Base-by-base conservation (phyloP, 768 basidiomycete species). In the Boletus bicolor region DNA sequence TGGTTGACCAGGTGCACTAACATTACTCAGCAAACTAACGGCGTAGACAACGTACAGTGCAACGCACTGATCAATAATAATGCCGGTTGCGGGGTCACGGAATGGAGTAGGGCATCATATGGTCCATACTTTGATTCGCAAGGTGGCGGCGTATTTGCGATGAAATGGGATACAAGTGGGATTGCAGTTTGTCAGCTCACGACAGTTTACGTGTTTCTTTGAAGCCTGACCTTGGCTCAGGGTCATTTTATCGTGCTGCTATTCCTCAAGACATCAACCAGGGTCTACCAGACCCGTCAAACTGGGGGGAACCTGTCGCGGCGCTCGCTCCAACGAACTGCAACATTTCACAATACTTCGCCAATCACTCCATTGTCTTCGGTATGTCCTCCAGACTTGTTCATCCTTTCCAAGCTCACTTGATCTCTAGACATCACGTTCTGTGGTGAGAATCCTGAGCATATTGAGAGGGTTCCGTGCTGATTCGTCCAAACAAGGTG, bases 131-230 rank as follows among this genome's bases (percentile, higher is more conserved):
- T 93, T 66, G 92, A 93, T 57, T 78, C 79, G 1, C 83, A 82
- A 64, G 82, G 87, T 10, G 93, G 93, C 5, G 93, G 93, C 4
- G 84, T 92, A 3, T 93, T 91, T 67, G 91, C 84, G 1, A 91
- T 92, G 89, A 87, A 88, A 62, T 94, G 93, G 93, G 89, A 93
- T 64, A 80, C 84, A 55, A 78, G 76, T 56, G 84, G 85, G 2
- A 90, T 92, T 53, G 81, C 84, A 39, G 80, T 90, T 59, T 91
- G 89, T 91, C 57, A 68, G 89, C 1, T 37, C 15, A 26, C 42
- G 11, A 26, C 28, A 15, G 15, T 47, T 36, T 50, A 9, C 35
- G 1, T 54, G 21, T 46, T 37, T 46, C 39, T 10, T 26, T 21
- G 7, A 41, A 54, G 39, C 12, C 44, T 63, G 24, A 62, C 46